phyloP scores from a whole-genome alignment of 352 stramenopile genomes.

The Globisporangium barbulae region DNA sequence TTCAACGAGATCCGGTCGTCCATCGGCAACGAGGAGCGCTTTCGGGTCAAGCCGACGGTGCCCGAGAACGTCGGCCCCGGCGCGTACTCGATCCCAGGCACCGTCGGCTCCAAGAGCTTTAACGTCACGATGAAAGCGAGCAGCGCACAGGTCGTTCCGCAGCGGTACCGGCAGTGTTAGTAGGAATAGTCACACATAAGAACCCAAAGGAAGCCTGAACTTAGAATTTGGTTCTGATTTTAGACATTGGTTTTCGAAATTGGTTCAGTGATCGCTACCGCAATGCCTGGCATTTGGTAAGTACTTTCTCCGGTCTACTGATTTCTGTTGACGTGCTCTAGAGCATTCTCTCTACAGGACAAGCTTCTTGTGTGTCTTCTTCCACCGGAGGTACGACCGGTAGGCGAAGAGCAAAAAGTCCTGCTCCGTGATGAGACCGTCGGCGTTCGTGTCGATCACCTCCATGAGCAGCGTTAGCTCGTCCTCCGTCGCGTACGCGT shows the following conservation, averaged over 20 bases:
- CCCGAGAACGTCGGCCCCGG: slow-evolving; percentile 44
- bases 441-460: slow-evolving; percentile 74
- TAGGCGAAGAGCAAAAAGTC: slow-evolving; percentile 85
- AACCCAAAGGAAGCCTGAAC: background rate
- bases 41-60: slow-evolving; percentile 49
- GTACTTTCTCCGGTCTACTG: background rate
- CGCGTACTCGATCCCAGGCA: slow-evolving; percentile 49
- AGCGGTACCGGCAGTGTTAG: background rate
- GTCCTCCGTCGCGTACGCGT: slow-evolving; percentile 81
- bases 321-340: background rate
- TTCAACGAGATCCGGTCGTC: slow-evolving; percentile 36
- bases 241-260: background rate
- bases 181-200: background rate
- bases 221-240: background rate
- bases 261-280: background rate
- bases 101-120: slow-evolving; percentile 62
- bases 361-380: slow-evolving; percentile 30
- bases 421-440: slow-evolving; percentile 71
- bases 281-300: background rate
- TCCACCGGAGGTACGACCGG: slow-evolving; percentile 63
- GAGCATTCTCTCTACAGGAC: background rate
- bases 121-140: slow-evolving; percentile 51
- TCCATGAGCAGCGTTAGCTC: slow-evolving; percentile 77
- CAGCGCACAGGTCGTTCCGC: background rate
- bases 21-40: slow-evolving; percentile 46